Evolutionary conservation across 257 asterid species (phyloP).

Genomic region (Apocynum venetum): DNA sequence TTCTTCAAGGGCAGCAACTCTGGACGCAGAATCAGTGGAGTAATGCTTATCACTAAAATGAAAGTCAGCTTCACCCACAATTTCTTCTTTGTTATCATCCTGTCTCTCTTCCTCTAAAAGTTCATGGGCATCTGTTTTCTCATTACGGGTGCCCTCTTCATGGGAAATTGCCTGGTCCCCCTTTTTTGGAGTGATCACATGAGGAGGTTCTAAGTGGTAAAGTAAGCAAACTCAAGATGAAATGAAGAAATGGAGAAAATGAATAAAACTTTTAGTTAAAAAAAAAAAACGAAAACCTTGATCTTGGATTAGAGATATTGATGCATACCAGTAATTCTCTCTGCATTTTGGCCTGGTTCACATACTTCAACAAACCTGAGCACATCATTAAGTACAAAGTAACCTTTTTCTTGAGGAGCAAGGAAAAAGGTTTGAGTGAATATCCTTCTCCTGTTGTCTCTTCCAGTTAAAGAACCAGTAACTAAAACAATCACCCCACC

Average conservation of each 20-base stretch:
- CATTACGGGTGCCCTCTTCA: slow-evolving; percentile 31
- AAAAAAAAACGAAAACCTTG: slow-evolving; percentile 43
- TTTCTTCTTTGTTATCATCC: slow-evolving; percentile 29
- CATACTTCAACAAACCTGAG: slow-evolving; percentile 55
- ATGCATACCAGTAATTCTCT: slow-evolving; percentile 28
- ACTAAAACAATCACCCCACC: slow-evolving; percentile 76
- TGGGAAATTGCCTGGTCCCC: slow-evolving; percentile 32
- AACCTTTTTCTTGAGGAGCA: slow-evolving; percentile 83
- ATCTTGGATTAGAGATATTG: slow-evolving; percentile 30
- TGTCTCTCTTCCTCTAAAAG: slow-evolving; percentile 39
- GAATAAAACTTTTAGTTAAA: background rate
- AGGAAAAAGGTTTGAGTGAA: slow-evolving; percentile 76
- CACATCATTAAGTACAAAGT: slow-evolving; percentile 68
- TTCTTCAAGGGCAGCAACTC: slow-evolving; percentile 39
- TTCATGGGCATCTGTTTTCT: slow-evolving; percentile 31
- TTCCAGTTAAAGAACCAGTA: slow-evolving; percentile 74
- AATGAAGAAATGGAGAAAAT: background rate
- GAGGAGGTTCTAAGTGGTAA: slow-evolving; percentile 42
- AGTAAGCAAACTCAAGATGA: background rate
- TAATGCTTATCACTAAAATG: slow-evolving; percentile 35
- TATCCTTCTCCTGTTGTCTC: slow-evolving; percentile 49
- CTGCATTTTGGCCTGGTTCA: slow-evolving; percentile 43
- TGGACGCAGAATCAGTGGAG: slow-evolving; percentile 31
- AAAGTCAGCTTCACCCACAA: slow-evolving; percentile 37
- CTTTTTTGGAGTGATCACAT: slow-evolving; percentile 37